Evolutionary conservation across 768 basidiomycete genomes (phyloP), one percentile per base, ranked within the genome.

Genomic region (Trametes cingulata): DNA sequence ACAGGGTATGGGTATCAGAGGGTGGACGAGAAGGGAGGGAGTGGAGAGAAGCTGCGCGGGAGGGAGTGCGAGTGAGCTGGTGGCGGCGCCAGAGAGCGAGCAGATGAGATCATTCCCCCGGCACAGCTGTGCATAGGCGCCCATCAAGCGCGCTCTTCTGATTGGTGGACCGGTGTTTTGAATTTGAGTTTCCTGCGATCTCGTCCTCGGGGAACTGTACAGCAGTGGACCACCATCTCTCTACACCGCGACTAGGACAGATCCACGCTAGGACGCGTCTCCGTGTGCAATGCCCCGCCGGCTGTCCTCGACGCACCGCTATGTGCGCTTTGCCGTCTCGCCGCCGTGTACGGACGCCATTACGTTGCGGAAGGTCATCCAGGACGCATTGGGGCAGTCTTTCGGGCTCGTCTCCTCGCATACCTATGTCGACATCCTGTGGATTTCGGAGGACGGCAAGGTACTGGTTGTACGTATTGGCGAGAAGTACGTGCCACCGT

Each of bases 371-470:
- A 86, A 84, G 69, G 58, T 76, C 2, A 68, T 90, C 20, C 84
- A 86, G 65, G 82, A 85, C 27, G 77, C 81, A 0, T 73, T 89
- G 40, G 53, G 74, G 8, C 81, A 84, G 65, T 74, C 78, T 9
- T 86, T 87, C 63, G 87, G 88, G 3, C 59, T 79, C 40, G 81
- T 82, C 3, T 73, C 73, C 9, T 78, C 85, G 1, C 75, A 77
- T 47, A 77, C 76, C 2, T 81, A 85, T 60, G 58, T 89, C 33
- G 88, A 90, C 65, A 70, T 90, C 10, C 72, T 90, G 17, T 85
- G 82, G 78, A 65, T 85, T 9, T 69, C 76, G 8, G 71, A 75
- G 2, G 71, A 76, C 8, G 80, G 80, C 1, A 62, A 62, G 3
- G 74, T 77, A 51, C 74, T 71, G 36, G 74, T 83, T 10, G 61